Evolutionary conservation across 106 monocot genomes (phyloP).

Genomic region (Acanthochlamys bracteata): DNA sequence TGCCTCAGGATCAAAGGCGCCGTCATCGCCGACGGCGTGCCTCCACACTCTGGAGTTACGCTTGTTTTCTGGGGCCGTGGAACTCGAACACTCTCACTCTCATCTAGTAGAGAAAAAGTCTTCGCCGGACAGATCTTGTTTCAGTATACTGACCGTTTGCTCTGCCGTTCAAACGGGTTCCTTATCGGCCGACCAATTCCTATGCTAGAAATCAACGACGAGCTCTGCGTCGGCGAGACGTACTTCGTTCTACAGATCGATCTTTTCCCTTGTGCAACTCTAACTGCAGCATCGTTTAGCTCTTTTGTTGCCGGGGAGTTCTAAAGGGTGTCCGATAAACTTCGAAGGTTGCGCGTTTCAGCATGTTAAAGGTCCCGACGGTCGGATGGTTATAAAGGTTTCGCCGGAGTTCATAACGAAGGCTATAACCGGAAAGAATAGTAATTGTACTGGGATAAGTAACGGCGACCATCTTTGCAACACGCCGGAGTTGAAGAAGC

Average conservation of each 20-base stretch:
- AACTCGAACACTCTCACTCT: neutral
- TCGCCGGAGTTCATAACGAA: slow-evolving; percentile 12
- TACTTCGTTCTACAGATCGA: slow-evolving; percentile 12
- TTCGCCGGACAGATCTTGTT: slow-evolving; percentile 8
- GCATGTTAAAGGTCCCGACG: slow-evolving; percentile 6
- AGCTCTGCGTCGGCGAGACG: neutral
- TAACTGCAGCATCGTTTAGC: slow-evolving; percentile 8
- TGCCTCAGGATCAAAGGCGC: too few relatives aligned
- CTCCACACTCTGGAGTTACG: neutral
- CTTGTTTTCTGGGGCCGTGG: slow-evolving; percentile 14
- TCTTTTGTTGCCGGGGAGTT: neutral
- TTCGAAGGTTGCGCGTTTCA: slow-evolving; percentile 4
- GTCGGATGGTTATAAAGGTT: slow-evolving; percentile 6
- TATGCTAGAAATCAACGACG: neutral
- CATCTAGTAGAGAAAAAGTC: neutral
- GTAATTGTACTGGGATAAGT: neutral
- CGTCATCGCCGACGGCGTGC: too few relatives aligned
- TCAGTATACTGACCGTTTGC: slow-evolving; percentile 10
- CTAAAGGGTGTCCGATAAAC: neutral
- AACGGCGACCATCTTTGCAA: slow-evolving; percentile 2
- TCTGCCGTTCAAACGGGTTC: slow-evolving; percentile 14
- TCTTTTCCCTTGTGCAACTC: slow-evolving; percentile 4
- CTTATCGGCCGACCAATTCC: slow-evolving; percentile 15
- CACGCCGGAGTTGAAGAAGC: slow-evolving; percentile 26
- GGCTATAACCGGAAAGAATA: neutral